Evolutionary conservation across 2,329 filamentous ascomycete species (phyloP).

Genomic region (Aspergillus novofumigatus): DNA sequence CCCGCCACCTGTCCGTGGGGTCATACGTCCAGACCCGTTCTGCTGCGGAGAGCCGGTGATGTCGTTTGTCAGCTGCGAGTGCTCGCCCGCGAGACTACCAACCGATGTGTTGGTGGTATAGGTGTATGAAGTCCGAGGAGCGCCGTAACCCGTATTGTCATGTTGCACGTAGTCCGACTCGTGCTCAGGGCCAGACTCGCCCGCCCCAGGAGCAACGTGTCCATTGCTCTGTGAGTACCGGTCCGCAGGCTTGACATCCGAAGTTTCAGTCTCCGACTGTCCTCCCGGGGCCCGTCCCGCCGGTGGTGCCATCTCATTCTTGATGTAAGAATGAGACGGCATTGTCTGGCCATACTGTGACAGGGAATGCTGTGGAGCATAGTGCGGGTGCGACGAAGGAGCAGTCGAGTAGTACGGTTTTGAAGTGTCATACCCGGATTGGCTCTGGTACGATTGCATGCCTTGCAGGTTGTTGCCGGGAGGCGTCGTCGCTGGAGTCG

Average conservation of each 20-base stretch:
- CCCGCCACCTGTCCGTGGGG: constrained; percentile 71
- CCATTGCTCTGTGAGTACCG: constrained; percentile 58
- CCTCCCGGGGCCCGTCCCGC: constrained; percentile 57
- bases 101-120: constrained; percentile 67
- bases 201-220: constrained; percentile 50
- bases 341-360: constrained; percentile 56
- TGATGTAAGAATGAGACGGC: constrained; percentile 62
- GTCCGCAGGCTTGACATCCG: constrained; percentile 63
- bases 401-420: constrained; percentile 74
- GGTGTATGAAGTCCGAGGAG: constrained; percentile 69
- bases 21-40: constrained; percentile 76
- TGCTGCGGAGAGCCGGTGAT: constrained; percentile 80
- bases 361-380: constrained; percentile 58
- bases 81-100: constrained; percentile 64
- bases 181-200: constrained; percentile 67
- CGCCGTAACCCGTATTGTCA: constrained; percentile 66
- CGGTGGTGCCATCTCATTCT: constrained; percentile 85
- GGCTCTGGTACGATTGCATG: constrained; percentile 71
- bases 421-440: constrained; percentile 71
- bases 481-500: constrained; percentile 85
- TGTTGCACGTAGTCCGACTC: constrained; percentile 81
- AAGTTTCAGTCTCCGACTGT: constrained; percentile 57
- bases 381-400: constrained; percentile 63
- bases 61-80: constrained; percentile 73
- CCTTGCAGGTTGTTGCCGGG: constrained; percentile 71